These are phyloP conservation scores for Avena sativa DNA, from an alignment of 176 grass and related monocot species.

Conservation along the genomic window DNA sequence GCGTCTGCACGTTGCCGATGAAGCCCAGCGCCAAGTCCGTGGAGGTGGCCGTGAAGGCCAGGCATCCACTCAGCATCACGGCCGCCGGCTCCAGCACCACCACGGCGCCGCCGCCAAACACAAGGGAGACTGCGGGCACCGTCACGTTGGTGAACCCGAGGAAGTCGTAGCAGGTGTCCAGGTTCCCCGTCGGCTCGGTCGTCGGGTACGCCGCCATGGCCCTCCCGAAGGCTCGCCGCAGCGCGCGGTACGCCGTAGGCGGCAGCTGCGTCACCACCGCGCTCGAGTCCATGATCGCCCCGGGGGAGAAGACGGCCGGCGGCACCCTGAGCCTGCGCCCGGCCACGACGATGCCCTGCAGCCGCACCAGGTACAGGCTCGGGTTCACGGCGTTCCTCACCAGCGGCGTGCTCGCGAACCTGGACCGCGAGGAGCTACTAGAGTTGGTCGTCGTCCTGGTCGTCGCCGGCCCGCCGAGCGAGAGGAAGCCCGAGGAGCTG, in stretches of 20 bases:
- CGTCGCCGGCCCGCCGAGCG: constrained; percentile 37
- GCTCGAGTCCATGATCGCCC: constrained; percentile 63
- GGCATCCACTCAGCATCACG: constrained; percentile 53
- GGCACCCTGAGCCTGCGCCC: constrained; percentile 42
- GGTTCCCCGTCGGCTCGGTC: neutral
- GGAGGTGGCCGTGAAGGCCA: constrained; percentile 53
- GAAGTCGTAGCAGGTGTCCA: constrained; percentile 63
- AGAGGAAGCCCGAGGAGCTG: constrained; percentile 51
- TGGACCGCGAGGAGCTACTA: neutral
- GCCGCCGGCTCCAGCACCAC: constrained; percentile 41
- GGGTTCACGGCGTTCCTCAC: constrained; percentile 11
- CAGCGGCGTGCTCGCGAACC: neutral
- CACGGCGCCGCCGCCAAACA: constrained; percentile 21
- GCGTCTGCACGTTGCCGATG: constrained; percentile 70
- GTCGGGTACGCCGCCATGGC: constrained; percentile 40
- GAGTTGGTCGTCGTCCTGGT: neutral
- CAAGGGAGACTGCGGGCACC: constrained; percentile 44
- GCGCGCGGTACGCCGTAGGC: constrained; percentile 52
- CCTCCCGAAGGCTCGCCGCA: constrained; percentile 51
- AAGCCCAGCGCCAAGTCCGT: neutral
- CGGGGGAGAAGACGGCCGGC: constrained; percentile 41
- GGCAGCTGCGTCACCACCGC: constrained; percentile 59
- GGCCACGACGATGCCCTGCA: constrained; percentile 46
- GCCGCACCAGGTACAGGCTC: constrained; percentile 44
- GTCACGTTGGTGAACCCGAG: constrained; percentile 23